phyloP scores from a whole-genome alignment of 1,284 basidiomycete genomes.

The Ustilago loliicola region DNA sequence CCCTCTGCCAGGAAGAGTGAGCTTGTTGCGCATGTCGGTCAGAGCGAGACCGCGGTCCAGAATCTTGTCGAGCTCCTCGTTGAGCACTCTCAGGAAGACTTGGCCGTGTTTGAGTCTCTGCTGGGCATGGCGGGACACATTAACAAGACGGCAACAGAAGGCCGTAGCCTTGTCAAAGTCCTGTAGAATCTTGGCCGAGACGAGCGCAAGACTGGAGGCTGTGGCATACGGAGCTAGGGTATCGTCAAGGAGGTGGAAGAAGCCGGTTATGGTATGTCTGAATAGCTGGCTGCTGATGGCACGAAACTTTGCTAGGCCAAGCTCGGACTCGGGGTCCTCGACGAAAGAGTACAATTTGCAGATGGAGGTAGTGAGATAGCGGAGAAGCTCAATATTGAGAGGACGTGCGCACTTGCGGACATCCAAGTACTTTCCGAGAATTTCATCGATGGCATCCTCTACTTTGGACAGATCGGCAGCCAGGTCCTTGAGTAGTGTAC shows the following conservation, averaged over 20 bases:
- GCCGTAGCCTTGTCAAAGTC: conserved; percentile 33
- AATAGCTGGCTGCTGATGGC: conserved; percentile 39
- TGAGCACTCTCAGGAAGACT: conserved; percentile 35
- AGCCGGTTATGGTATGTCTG: conserved; percentile 40
- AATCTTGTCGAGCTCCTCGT: conserved; percentile 28
- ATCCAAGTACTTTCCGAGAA: conserved; percentile 37
- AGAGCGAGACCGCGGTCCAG: conserved; percentile 20
- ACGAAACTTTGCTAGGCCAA: conserved; percentile 26
- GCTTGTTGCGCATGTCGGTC: conserved; percentile 22
- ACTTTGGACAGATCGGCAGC: conserved; percentile 18
- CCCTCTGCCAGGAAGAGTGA: conserved; percentile 20
- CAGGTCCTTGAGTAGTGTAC: conserved; percentile 7
- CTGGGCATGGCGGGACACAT: conserved; percentile 6
- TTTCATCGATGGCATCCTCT: conserved; percentile 25
- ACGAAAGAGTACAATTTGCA: conserved; percentile 28
- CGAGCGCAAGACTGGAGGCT: conserved; percentile 22
- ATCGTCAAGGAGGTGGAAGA: conserved; percentile 42
- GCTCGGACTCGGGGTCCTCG: conserved; percentile 17
- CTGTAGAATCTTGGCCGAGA: conserved; percentile 18
- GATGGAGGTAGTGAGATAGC: conserved; percentile 23
- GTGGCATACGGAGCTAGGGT: conserved; percentile 21
- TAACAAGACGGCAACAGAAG: conserved; percentile 16
- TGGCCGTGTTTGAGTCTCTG: conserved; percentile 22
- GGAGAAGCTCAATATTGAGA: conserved; percentile 32
- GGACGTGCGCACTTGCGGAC: background rate